Evolutionary conservation across 1,139 yeast genomes (phyloP), one percentile per base, ranked within the genome.

Genomic region (Geotrichum histeridarum): DNA sequence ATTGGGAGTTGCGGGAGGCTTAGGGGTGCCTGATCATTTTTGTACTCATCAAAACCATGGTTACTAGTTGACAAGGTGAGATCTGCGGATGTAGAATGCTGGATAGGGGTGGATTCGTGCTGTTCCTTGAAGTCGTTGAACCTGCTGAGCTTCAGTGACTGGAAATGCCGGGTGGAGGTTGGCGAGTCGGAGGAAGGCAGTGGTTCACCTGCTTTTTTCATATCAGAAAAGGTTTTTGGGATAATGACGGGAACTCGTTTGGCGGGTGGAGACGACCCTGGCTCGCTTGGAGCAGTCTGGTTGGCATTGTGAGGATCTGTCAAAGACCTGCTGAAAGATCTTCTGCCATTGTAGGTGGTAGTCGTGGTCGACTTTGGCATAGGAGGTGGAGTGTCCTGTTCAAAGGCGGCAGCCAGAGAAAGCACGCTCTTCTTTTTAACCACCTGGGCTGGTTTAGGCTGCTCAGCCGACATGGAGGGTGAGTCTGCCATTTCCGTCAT

Each of bases 151-250:
- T 52, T 52, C 38, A 52, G 15, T 1, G 51, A 47, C 22, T 42
- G 47, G 30, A 42, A 52, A 17, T 41, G 42, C 17, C 45, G 42
- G 27, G 36, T 35, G 11, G 50, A 17, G 12, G 15, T 42, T 9
- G 30, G 17, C 7, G 12, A 6, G 12, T 41, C 14, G 36, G 39
- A 18, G 12, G 41, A 17, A 30, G 32, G 30, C n/a, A 30, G n/a
- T 4, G 48, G 38, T 14, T 51, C 54, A 14, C 54, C 54, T 15
- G 54, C 54, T 17, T 49, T 52, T 12, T 35, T 41, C 51, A 52
- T 42, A 36, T 52, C 54, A 8, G 54, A 47, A 31, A 41, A 49
- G 15, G 54, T 52, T 36, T 47, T 52, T 12, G 54, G 54, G 30
- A 52, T 52, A 17, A 52, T 52, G 31, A 52, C 41, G 12, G 54